Evolutionary conservation across 2,329 filamentous ascomycete species (phyloP).

Genomic region (Seiridium cupressi): DNA sequence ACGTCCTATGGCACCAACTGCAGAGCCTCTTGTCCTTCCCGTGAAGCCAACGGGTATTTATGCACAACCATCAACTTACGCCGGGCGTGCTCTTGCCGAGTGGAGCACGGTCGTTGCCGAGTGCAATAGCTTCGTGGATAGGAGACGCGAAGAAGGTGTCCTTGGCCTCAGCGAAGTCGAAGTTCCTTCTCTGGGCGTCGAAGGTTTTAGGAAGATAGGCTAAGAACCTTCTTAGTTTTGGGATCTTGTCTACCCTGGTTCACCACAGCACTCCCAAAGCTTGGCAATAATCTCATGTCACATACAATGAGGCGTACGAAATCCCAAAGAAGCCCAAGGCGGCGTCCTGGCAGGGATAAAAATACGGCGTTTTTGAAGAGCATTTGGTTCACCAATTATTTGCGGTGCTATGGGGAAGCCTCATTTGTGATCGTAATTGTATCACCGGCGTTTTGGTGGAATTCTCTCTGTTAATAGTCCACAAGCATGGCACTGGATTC

Average conservation of each 20-base stretch:
- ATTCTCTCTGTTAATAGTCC: background rate
- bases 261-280: background rate
- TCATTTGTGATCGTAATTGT: background rate
- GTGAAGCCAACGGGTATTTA: slow-evolving; percentile 45
- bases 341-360: no score
- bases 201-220: slow-evolving; percentile 50
- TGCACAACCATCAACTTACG: slow-evolving; percentile 54
- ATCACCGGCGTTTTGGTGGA: background rate
- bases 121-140: slow-evolving; percentile 78
- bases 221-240: slow-evolving; percentile 7
- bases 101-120: slow-evolving; percentile 75
- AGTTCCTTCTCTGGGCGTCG: slow-evolving; percentile 62
- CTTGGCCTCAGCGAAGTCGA: slow-evolving; percentile 66
- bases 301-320: no score
- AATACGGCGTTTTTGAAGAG: no score
- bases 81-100: slow-evolving; percentile 73
- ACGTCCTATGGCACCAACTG: slow-evolving; percentile 16
- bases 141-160: slow-evolving; percentile 72
- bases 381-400: no score
- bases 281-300: no score
- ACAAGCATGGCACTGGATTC: background rate
- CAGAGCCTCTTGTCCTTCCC: slow-evolving; percentile 38
- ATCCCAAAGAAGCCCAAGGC: no score
- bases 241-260: background rate
- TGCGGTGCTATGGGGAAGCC: background rate